Conservation (phyloP, 305 asterid genomes). For the Fraxinus platypoda region DNA sequence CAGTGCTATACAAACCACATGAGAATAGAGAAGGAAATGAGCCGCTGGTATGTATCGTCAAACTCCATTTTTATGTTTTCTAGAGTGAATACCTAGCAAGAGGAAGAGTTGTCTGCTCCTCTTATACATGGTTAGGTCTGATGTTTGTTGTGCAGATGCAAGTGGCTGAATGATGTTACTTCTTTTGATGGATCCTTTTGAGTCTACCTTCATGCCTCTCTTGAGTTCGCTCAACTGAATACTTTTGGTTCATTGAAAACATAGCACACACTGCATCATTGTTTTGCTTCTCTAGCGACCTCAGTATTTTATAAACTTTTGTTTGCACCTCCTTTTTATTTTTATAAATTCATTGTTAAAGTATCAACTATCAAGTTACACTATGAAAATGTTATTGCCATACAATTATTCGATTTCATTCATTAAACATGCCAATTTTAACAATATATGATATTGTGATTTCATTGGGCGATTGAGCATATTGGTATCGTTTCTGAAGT, state of each 20-base stretch:
- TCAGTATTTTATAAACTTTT: not conserved
- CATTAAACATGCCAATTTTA: not conserved
- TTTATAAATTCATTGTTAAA: not conserved
- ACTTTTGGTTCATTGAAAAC: not conserved
- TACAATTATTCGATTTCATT: not conserved
- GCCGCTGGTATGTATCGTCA: conserved; percentile 47
- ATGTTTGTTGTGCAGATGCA: not conserved
- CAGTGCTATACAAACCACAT: conserved; percentile 53
- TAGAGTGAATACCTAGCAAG: conserved; percentile 19
- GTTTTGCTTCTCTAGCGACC: not conserved
- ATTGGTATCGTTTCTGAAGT: not conserved
- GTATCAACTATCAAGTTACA: not conserved
- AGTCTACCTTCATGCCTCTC: not conserved
- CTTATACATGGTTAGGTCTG: conserved; percentile 5
- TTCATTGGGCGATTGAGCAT: not conserved
- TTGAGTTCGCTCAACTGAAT: not conserved
- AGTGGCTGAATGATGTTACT: not conserved
- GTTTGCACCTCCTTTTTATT: not conserved
- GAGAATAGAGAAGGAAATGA: conserved; percentile 63
- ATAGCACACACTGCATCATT: not conserved
- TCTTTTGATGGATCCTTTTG: not conserved
- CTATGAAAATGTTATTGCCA: not conserved
- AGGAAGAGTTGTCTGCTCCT: not conserved
- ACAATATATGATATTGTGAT: not conserved
- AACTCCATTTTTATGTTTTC: conserved; percentile 18